These are phyloP conservation scores for Ottelia alismoides DNA, from an alignment of 106 monocot species.

Conservation along the genomic window DNA sequence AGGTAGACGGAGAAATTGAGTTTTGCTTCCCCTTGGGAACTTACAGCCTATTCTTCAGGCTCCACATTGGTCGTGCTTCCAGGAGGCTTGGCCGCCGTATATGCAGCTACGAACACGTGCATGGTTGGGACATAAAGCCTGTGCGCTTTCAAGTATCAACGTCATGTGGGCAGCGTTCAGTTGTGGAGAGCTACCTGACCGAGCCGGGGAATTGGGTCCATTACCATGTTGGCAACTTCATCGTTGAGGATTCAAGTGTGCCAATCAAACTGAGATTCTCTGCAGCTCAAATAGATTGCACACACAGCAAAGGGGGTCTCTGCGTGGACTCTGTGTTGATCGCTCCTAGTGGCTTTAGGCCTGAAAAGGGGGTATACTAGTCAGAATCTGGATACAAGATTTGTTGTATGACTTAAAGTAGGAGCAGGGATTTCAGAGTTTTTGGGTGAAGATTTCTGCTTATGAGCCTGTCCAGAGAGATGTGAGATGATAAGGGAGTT, in stretches of 20 bases:
- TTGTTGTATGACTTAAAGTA: too few relatives aligned
- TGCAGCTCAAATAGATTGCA: conserved; percentile 2
- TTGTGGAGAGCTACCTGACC: conserved; percentile 3
- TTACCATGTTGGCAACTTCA: conserved; percentile 6
- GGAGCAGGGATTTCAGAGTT: too few relatives aligned
- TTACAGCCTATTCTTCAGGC: conserved; percentile 13
- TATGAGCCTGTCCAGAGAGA: too few relatives aligned
- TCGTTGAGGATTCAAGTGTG: neutral
- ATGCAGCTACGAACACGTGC: conserved; percentile 3
- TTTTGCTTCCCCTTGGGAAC: conserved; percentile 6
- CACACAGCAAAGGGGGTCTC: conserved; percentile 3
- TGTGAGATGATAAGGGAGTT: too few relatives aligned
- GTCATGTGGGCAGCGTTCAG: neutral
- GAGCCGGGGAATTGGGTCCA: conserved; percentile 8
- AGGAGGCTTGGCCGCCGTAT: conserved; percentile 5
- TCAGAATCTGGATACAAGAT: too few relatives aligned
- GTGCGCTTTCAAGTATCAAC: conserved; percentile 7
- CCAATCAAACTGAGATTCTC: conserved; percentile 1
- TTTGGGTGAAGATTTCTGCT: too few relatives aligned
- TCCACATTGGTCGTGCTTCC: conserved; percentile 2
- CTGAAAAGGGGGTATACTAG: neutral
- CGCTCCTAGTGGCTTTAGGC: conserved; percentile 2
- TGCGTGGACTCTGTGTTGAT: conserved; percentile 10
- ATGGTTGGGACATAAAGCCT: conserved; percentile 11
- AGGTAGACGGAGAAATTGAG: conserved; percentile 7